Conservation (phyloP, 257 asterid species). For the Thymus mandschuricus region DNA sequence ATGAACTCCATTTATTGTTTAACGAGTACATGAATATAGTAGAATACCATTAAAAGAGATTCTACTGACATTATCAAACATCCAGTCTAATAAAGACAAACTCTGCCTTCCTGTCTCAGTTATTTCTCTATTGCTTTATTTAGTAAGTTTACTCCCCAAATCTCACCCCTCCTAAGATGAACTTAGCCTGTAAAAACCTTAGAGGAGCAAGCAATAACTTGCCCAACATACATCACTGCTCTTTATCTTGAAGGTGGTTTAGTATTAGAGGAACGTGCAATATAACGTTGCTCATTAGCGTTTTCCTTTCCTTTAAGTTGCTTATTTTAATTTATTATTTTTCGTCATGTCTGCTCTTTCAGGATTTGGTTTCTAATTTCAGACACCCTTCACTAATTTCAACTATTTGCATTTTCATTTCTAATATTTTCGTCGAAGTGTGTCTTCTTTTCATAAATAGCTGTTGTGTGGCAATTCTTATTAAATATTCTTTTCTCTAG, state of each 20-base stretch:
- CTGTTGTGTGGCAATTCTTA: neutral
- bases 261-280: neutral
- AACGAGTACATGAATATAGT: neutral
- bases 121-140: neutral
- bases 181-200: neutral
- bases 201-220: neutral
- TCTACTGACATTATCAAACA: neutral
- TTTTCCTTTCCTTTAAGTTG: constrained; percentile 1
- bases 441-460: neutral
- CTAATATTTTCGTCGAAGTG: neutral
- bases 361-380: neutral
- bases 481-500: neutral
- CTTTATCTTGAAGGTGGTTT: constrained; percentile 2
- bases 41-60: neutral
- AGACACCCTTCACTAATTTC: neutral
- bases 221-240: neutral
- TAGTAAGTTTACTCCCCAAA: neutral
- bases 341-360: neutral
- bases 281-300: neutral
- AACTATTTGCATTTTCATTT: neutral
- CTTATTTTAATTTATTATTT: neutral
- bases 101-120: neutral
- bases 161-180: neutral
- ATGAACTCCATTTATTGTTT: neutral
- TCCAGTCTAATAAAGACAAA: neutral